A percentile compares a stretch with the other conserved stretches of the same genome.
Evolutionary conservation across 2,329 filamentous ascomycete genomes (phyloP).

Genomic region (Botryotinia globosa): DNA sequence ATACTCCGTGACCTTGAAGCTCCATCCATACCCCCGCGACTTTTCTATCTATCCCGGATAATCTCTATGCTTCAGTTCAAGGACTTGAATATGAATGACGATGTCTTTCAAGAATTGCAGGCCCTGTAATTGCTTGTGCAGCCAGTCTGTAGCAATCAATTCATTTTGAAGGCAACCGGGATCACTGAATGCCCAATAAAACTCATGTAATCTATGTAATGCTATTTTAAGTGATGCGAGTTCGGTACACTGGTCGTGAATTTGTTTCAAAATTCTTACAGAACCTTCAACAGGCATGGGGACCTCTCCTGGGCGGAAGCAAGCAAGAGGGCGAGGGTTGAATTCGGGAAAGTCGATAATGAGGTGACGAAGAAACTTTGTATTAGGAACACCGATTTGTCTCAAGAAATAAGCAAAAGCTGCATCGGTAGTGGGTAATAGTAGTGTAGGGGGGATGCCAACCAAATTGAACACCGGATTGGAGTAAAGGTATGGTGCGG

Average conservation of each 20-base stretch:
- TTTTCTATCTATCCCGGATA: background rate
- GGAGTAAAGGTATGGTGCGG: background rate
- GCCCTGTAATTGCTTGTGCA: background rate
- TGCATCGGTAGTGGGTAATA: background rate
- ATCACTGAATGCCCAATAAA: rapidly evolving
- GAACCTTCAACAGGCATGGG: background rate
- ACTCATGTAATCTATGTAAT: background rate
- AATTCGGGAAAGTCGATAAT: background rate
- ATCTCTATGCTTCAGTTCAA: background rate
- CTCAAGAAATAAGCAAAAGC: background rate
- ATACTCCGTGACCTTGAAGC: background rate
- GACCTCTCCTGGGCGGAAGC: too few relatives aligned
- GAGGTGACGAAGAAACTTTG: background rate
- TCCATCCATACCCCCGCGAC: background rate
- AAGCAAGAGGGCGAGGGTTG: rapidly evolving
- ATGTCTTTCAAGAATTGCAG: background rate
- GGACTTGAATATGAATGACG: background rate
- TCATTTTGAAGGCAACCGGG: rapidly evolving
- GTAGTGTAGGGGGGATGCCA: background rate
- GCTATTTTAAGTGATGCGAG: background rate
- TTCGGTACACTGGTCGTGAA: background rate
- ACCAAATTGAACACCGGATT: background rate
- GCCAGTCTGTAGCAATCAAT: background rate
- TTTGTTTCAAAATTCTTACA: background rate
- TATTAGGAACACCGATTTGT: background rate